A percentile compares a stretch with the other conserved stretches of the same genome.
Conservation (phyloP, 2,329 filamentous ascomycete genomes). For the Colletotrichum lentis region DNA sequence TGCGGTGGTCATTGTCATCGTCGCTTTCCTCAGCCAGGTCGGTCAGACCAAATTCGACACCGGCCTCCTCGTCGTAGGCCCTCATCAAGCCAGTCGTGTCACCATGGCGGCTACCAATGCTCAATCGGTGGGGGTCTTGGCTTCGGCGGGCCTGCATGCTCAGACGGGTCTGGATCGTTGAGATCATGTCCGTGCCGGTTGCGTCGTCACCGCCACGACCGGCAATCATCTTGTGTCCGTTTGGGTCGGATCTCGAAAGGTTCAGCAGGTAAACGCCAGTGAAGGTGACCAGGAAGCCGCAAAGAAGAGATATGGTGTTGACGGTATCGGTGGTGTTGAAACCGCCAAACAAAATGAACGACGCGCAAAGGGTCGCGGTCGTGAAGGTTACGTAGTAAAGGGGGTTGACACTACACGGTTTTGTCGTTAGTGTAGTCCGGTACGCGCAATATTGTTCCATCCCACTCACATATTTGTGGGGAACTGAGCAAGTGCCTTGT, state of each 20-base stretch:
- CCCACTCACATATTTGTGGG: constrained; percentile 89
- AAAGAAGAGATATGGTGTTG: constrained; percentile 90
- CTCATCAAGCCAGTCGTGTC: constrained; percentile 87
- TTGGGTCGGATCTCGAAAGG: constrained; percentile 89
- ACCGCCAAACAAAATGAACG: constrained; percentile 93
- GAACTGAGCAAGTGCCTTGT: constrained; percentile 96
- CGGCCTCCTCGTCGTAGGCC: constrained; percentile 86
- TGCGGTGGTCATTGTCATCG: constrained; percentile 58
- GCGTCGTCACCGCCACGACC: constrained; percentile 73
- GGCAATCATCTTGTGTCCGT: constrained; percentile 73
- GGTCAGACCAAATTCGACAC: constrained; percentile 75
- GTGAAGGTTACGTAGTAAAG: constrained; percentile 98
- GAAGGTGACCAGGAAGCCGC: constrained; percentile 94
- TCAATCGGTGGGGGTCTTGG: constrained; percentile 67
- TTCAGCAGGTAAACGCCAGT: constrained; percentile 95
- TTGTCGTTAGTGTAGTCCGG: constrained; percentile 17
- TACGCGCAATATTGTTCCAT: not conserved
- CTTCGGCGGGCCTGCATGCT: constrained; percentile 92
- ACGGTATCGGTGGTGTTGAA: constrained; percentile 95
- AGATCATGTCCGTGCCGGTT: constrained; percentile 90
- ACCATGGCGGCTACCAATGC: constrained; percentile 69
- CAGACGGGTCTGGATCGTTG: constrained; percentile 85
- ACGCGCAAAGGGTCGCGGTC: constrained; percentile 90
- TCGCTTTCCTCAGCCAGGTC: constrained; percentile 83
- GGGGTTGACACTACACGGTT: constrained; percentile 77